phyloP scores from a whole-genome alignment of 495 filamentous ascomycete species.

The Rhypophila decipiens region DNA sequence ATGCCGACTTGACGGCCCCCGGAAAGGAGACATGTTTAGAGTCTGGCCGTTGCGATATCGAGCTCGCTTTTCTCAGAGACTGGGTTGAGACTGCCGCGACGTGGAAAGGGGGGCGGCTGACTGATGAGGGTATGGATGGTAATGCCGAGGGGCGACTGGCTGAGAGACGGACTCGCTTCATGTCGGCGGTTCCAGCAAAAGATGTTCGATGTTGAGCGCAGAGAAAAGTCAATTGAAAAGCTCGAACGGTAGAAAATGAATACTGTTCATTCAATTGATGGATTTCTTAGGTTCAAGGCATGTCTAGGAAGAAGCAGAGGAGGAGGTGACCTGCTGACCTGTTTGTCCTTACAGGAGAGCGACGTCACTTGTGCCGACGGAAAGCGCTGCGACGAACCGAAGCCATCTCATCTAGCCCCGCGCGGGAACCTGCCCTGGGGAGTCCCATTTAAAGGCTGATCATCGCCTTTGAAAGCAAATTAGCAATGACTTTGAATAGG shows the following conservation, averaged over 20 bases:
- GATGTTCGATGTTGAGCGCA: neutral
- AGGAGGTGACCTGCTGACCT: too few relatives aligned
- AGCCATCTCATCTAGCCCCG: too few relatives aligned
- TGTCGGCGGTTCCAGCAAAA: neutral
- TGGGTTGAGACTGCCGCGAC: neutral
- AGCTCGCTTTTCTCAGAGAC: slow-evolving; percentile 21
- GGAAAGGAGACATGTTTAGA: slow-evolving; percentile 79
- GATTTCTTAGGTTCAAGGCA: too few relatives aligned
- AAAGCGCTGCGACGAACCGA: slow-evolving; percentile 24
- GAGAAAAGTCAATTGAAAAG: too few relatives aligned
- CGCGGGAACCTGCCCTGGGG: too few relatives aligned
- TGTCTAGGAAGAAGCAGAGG: too few relatives aligned
- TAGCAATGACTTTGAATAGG: too few relatives aligned
- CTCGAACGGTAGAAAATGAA: neutral
- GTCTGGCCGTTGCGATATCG: slow-evolving; percentile 59
- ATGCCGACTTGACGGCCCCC: slow-evolving; percentile 89
- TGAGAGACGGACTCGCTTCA: neutral
- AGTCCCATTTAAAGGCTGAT: too few relatives aligned
- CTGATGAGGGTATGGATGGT: neutral
- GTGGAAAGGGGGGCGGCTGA: neutral
- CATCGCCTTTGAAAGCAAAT: too few relatives aligned
- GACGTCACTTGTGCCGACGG: slow-evolving; percentile 33
- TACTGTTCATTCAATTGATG: neutral
- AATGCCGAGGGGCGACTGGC: neutral
- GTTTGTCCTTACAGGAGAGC: slow-evolving; percentile 4